Evolutionary conservation across 148 eudicot species (phyloP), one percentile per base, ranked within the genome.

Genomic region (Polygonum maritimum): DNA sequence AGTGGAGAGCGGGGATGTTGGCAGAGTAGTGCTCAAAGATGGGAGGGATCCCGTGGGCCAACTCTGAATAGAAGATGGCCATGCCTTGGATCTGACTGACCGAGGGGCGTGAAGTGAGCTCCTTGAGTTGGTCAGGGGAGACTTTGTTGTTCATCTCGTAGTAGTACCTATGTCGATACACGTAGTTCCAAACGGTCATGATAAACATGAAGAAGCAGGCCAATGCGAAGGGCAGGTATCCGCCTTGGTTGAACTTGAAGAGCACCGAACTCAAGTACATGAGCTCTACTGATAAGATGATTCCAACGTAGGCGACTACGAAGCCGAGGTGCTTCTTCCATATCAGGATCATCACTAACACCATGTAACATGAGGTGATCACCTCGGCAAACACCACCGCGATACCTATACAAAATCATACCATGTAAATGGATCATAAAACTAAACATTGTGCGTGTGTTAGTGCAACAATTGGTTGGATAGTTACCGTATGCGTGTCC

Each of bases 21-120:
- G 39, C 81, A 6, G 81, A 49, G 18, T 87, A 87, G 44, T 81
- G 79, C 55, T 81, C 78, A 39, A 87, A 87, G 47, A 87, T 81
- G 5, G 90, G 90, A 1, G 90, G 85, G n/a, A 87, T 83, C 0
- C 90, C 88, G 14, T 85, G 85, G 11, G 83, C 86, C 1, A 85
- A 82, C 55, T 85, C 86, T 2, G 88, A 83, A 80, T 87, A 82
- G 69, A 84, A 84, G 51, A 87, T 74, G 3, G 85, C 86, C 31
- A 87, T n/a, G 0, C 86, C 88, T 0, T 82, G 83, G 26, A 87
- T 40, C 12, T 81, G 79, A 55, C 73, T 69, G 3, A 85, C 26
- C 38, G 78, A 78, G 0, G 73, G 2, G 13, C 71, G 73, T 5
- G 5, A n/a, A 2, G 71, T 70, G 0, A 87, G 65, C 12, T 77